Conservation (phyloP, 306 rosid species). For the Quercus aquifolioides region DNA sequence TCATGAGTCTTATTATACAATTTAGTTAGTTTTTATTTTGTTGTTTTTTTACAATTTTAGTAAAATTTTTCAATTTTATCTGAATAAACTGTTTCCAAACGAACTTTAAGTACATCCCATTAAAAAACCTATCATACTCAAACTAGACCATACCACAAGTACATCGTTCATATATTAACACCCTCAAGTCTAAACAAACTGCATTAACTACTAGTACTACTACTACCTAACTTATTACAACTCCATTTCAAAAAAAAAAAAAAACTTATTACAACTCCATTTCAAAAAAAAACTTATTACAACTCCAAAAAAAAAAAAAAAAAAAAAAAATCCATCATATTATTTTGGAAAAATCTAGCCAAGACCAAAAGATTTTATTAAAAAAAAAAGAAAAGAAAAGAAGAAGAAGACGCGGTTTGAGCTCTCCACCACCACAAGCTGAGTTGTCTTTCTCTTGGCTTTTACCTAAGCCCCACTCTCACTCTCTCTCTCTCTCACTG, state of each 20-base stretch:
- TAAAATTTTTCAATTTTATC: too few species aligned
- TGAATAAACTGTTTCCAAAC: too few species aligned
- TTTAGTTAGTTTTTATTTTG: fast-evolving
- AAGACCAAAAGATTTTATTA: too few species aligned
- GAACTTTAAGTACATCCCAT: fast-evolving
- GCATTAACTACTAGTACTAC: too few species aligned
- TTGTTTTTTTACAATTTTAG: fast-evolving
- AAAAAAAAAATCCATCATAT: background rate
- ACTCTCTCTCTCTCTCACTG: slow-evolving; percentile 5
- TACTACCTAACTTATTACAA: too few species aligned
- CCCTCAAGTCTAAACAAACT: too few species aligned
- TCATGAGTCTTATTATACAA: fast-evolving
- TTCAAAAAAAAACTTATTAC: too few species aligned
- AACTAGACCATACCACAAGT: too few species aligned
- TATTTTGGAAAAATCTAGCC: slow-evolving; percentile 1
- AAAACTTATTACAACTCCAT: too few species aligned
- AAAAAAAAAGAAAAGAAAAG: background rate
- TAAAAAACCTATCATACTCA: too few species aligned
- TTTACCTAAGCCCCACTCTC: slow-evolving; percentile 4
- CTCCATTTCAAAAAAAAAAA: too few species aligned
- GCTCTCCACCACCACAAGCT: slow-evolving; percentile 18
- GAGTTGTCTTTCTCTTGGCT: slow-evolving; percentile 27
- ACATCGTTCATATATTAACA: too few species aligned
- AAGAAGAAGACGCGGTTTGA: slow-evolving; percentile 34
- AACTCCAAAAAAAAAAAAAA: background rate